Evolutionary conservation across 768 basidiomycete species (phyloP).

Genomic region (Boletus vinaceobasis): DNA sequence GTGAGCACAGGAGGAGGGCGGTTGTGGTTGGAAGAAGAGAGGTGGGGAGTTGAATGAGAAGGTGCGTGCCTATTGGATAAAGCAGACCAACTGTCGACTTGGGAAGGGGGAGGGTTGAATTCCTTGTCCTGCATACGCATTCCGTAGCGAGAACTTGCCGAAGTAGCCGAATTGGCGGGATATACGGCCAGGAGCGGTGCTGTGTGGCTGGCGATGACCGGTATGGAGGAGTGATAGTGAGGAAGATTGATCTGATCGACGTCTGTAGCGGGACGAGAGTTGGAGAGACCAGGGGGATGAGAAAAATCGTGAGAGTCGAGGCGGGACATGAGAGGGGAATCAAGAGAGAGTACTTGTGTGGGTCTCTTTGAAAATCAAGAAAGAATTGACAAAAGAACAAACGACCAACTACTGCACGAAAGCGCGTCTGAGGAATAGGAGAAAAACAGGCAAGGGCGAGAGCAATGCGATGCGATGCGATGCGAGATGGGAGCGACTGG

Average conservation of each 20-base stretch:
- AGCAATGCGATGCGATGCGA: slow-evolving; percentile 36
- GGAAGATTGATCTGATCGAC: slow-evolving; percentile 25
- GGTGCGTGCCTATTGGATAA: slow-evolving; percentile 35
- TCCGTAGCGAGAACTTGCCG: slow-evolving; percentile 36
- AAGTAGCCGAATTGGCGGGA: slow-evolving; percentile 17
- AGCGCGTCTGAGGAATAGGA: slow-evolving; percentile 23
- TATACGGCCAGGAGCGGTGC: slow-evolving; percentile 9
- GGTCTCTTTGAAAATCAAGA: slow-evolving; percentile 25
- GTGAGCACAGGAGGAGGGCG: slow-evolving; percentile 33
- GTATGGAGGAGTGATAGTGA: slow-evolving; percentile 12
- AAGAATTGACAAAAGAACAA: slow-evolving; percentile 22
- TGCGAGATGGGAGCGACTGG: slow-evolving; percentile 23
- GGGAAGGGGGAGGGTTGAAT: slow-evolving; percentile 26
- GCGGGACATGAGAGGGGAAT: slow-evolving; percentile 39
- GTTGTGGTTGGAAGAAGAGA: slow-evolving; percentile 47
- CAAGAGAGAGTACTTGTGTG: slow-evolving; percentile 4
- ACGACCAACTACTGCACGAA: slow-evolving; percentile 30
- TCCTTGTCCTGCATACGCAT: slow-evolving; percentile 37
- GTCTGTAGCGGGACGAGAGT: slow-evolving; percentile 29
- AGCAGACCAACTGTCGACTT: slow-evolving; percentile 30
- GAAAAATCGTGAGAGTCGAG: slow-evolving; percentile 42
- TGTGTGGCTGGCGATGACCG: slow-evolving; percentile 3
- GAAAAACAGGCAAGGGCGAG: slow-evolving; percentile 22
- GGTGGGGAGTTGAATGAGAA: slow-evolving; percentile 20
- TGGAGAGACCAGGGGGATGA: slow-evolving; percentile 29